Conservation (phyloP, 2,329 filamentous ascomycete genomes). For the Cyanodermella asteris region DNA sequence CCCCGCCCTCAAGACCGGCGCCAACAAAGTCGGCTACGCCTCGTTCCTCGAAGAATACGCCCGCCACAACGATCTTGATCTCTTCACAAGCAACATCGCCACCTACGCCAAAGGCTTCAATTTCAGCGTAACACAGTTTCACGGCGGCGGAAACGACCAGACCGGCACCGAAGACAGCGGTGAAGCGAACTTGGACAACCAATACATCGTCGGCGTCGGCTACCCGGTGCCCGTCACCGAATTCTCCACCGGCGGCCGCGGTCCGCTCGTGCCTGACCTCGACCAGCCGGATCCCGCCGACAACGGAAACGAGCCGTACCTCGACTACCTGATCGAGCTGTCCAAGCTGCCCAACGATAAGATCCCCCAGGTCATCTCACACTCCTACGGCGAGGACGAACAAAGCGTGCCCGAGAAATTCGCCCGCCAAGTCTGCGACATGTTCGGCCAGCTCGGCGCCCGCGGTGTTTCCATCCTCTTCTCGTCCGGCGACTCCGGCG, state of each 20-base stretch:
- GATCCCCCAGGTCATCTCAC: slow-evolving; percentile 41
- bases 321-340: slow-evolving; percentile 40
- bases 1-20: slow-evolving; percentile 1
- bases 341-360: slow-evolving; percentile 29
- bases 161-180: slow-evolving; percentile 18
- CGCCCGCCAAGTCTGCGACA: slow-evolving; percentile 36
- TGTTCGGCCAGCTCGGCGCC: slow-evolving; percentile 41
- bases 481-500: slow-evolving; percentile 40
- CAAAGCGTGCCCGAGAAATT: slow-evolving; percentile 35
- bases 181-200: slow-evolving; percentile 29
- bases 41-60: slow-evolving; percentile 28
- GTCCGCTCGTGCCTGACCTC: slow-evolving; percentile 23
- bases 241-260: slow-evolving; percentile 26
- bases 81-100: slow-evolving; percentile 19
- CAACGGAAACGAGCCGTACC: slow-evolving; percentile 32
- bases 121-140: slow-evolving; percentile 21
- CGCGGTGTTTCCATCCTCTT: slow-evolving; percentile 47
- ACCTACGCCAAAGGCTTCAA: slow-evolving; percentile 20
- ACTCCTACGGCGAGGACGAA: slow-evolving; percentile 52
- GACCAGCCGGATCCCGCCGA: slow-evolving; percentile 20
- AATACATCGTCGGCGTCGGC: slow-evolving; percentile 25
- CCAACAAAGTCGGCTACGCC: slow-evolving; percentile 21
- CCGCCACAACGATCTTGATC: slow-evolving; percentile 22
- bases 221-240: slow-evolving; percentile 22
- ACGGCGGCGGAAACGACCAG: slow-evolving; percentile 18